A percentile compares a stretch with the other conserved stretches of the same genome.
Evolutionary conservation across 108 stramenopile species (phyloP).

Genomic region (Nitzschia sp.): DNA sequence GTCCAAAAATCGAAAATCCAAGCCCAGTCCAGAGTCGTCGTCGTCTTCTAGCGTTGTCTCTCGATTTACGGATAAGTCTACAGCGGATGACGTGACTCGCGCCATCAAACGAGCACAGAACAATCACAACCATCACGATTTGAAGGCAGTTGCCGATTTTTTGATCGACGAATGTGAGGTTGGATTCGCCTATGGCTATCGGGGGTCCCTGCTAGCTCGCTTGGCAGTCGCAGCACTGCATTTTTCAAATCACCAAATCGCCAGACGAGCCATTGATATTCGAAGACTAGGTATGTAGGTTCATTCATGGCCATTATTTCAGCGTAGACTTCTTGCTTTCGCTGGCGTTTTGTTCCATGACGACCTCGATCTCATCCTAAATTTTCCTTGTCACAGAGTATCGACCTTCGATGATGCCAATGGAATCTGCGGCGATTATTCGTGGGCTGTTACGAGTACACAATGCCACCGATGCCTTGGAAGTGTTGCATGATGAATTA

Average conservation of each 20-base stretch:
- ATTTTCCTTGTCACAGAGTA: slow-evolving; percentile 25
- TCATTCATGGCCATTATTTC: neutral
- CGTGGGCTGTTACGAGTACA: slow-evolving; percentile 66
- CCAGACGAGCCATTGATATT: slow-evolving; percentile 60
- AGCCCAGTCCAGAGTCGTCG: slow-evolving; percentile 16
- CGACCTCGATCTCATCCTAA: no score
- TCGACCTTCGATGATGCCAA: slow-evolving; percentile 61
- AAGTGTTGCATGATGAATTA: slow-evolving; percentile 74
- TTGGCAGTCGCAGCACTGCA: slow-evolving; percentile 83
- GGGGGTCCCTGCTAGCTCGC: slow-evolving; percentile 76
- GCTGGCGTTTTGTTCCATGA: neutral
- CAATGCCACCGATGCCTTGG: slow-evolving; percentile 70
- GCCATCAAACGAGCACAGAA: slow-evolving; percentile 81
- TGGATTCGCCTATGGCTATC: slow-evolving; percentile 68
- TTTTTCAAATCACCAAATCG: slow-evolving; percentile 62
- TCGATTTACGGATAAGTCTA: slow-evolving; percentile 45
- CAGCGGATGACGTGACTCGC: slow-evolving; percentile 71
- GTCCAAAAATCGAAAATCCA: neutral
- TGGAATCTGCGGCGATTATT: slow-evolving; percentile 80
- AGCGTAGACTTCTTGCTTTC: neutral
- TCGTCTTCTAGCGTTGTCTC: slow-evolving; percentile 54
- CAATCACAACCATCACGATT: slow-evolving; percentile 67
- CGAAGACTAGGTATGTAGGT: slow-evolving; percentile 30
- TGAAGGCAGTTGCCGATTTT: slow-evolving; percentile 67
- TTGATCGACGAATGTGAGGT: slow-evolving; percentile 63